Evolutionary conservation across 2,329 filamentous ascomycete species (phyloP), one percentile per base, ranked within the genome.

Genomic region (Neoarthrinium moseri): DNA sequence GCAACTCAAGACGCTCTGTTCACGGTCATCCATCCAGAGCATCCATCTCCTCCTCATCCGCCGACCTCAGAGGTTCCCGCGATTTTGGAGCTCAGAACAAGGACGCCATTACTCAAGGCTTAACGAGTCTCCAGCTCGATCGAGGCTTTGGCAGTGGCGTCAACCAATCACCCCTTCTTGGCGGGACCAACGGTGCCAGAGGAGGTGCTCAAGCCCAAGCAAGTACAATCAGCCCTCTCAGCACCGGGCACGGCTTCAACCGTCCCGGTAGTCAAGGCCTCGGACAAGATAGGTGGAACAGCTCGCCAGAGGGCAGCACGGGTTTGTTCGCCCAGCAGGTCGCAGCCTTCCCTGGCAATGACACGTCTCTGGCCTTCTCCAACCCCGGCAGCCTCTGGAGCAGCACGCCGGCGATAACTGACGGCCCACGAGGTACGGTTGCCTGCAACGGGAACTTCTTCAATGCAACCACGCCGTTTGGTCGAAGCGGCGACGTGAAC

Each of bases 341-440:
- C 24, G 12, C 33, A 26, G 33, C 6, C 18, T 18, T 18, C 39
- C 11, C 33, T n/a, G 35, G 22, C 23, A 45, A 15, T 18, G 33
- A 15, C 4, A 20, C 33, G 6, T 30, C 43, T 5, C 43, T 39
- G 13, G 40, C 26, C 30, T 43, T 37, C 33, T 43, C 47, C 30
- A 5, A 37, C 26, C 21, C 44, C 41, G 43, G 46, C 24, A 78
- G 74, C 51, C 53, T 81, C 18, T 77, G 75, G 46, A 70, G 68
- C 32, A 71, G 75, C 26, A 76, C 74, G 5, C 74, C 74, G 15
- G 49, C 42, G 33, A 41, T 35, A 10, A 35, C 24, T 12, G 21
- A 35, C 10, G 52, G 46, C 6, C 54, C 53, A 35, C 30, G 47
- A 12, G 51, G 56, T 33, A 45, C 50, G n/a, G 48, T 54, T 13